phyloP scores from a whole-genome alignment of 768 basidiomycete species.

The Hericium coralloides region DNA sequence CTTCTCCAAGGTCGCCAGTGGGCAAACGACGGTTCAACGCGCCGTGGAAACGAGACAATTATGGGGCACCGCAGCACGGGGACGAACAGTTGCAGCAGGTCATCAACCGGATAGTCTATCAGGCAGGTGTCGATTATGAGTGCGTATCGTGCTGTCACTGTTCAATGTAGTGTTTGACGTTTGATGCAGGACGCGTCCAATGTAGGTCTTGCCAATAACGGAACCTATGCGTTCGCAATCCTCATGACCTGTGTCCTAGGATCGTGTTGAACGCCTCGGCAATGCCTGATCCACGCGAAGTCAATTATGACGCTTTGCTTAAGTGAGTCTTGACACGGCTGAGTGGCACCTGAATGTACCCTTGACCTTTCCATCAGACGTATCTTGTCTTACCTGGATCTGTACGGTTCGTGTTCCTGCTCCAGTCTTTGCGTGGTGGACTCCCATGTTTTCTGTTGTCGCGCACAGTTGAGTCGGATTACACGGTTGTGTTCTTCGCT shows the following conservation, averaged over 20 bases:
- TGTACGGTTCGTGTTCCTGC: constrained; percentile 49
- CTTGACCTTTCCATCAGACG: constrained; percentile 35
- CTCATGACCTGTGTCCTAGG: constrained; percentile 32
- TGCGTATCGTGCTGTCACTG: constrained; percentile 29
- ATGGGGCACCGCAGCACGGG: constrained; percentile 16
- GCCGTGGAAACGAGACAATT: constrained; percentile 32
- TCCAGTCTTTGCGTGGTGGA: not conserved
- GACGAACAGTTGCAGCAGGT: constrained; percentile 50
- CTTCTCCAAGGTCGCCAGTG: constrained; percentile 18
- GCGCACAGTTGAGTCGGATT: constrained; percentile 75
- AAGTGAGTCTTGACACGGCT: constrained; percentile 30
- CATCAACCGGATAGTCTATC: constrained; percentile 69
- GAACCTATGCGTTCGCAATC: constrained; percentile 3
- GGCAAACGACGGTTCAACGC: constrained; percentile 35
- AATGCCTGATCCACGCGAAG: constrained; percentile 67
- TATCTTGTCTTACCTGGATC: constrained; percentile 69
- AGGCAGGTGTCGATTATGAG: constrained; percentile 89
- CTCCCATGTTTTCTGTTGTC: not conserved
- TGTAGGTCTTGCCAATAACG: constrained; percentile 35
- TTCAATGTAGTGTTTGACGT: constrained; percentile 7
- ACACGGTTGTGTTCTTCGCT: constrained; percentile 81
- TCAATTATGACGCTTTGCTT: constrained; percentile 71
- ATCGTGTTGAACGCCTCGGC: constrained; percentile 78
- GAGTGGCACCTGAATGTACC: constrained; percentile 8
- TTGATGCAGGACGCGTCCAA: constrained; percentile 64